Evolutionary conservation across 2,329 filamentous ascomycete genomes (phyloP).

Genomic region (Alternaria incomplexa): DNA sequence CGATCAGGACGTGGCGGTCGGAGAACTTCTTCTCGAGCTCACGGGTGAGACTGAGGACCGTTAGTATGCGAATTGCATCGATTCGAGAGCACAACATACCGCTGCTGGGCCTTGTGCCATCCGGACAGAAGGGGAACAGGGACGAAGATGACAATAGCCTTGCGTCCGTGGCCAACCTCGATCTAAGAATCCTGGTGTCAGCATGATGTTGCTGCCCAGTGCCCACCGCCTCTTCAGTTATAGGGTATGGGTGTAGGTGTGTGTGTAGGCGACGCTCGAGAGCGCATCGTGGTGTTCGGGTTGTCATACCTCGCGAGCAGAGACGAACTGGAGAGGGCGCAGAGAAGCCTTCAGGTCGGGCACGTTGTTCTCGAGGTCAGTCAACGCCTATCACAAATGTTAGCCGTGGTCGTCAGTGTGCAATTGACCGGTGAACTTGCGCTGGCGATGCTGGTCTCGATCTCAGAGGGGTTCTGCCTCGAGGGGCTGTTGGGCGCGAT

Average conservation of each 20-base stretch:
- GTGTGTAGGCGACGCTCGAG: slow-evolving; percentile 33
- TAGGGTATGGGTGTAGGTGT: slow-evolving; percentile 19
- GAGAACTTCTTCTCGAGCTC: slow-evolving; percentile 99
- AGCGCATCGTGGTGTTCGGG: slow-evolving; percentile 32
- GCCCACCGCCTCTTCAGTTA: slow-evolving; percentile 61
- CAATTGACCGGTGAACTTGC: slow-evolving; percentile 60
- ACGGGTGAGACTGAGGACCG: slow-evolving; percentile 79
- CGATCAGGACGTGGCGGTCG: slow-evolving; percentile 98
- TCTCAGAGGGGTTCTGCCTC: slow-evolving; percentile 93
- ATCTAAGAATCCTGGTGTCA: slow-evolving; percentile 75
- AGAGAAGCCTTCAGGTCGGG: slow-evolving; percentile 95
- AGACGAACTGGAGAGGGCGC: slow-evolving; percentile 97
- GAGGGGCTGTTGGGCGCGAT: slow-evolving; percentile 97
- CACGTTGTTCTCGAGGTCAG: slow-evolving; percentile 98
- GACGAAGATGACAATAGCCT: slow-evolving; percentile 99
- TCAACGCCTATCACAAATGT: slow-evolving; percentile 67
- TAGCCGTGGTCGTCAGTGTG: slow-evolving; percentile 15
- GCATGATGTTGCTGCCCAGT: slow-evolving; percentile 60
- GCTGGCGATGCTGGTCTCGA: slow-evolving; percentile 95
- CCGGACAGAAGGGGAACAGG: slow-evolving; percentile 96
- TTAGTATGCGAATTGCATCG: slow-evolving; percentile 4
- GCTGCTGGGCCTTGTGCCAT: slow-evolving; percentile 99
- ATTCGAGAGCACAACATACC: slow-evolving; percentile 67
- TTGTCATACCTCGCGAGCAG: slow-evolving; percentile 95
- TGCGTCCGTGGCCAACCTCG: slow-evolving; percentile 99